Base-by-base conservation (phyloP, 495 filamentous ascomycete genomes). In the Extremus antarcticus region DNA sequence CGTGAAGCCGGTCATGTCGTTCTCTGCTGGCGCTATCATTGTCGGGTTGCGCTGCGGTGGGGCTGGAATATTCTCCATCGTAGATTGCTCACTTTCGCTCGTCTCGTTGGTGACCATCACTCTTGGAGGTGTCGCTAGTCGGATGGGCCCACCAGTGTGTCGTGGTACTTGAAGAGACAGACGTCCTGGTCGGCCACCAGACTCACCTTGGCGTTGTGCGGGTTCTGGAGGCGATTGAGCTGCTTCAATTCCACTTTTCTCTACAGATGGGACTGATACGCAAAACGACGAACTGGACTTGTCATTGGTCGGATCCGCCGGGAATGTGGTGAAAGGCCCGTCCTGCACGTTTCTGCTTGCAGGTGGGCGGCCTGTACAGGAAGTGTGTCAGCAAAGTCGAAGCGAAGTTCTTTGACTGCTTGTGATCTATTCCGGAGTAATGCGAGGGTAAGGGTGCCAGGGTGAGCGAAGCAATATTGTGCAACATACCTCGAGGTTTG, bases 291-390 rank as follows among this genome's bases (percentile, higher is more conserved):
- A 13, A 13, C 13, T 35, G 29, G 29, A 35, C 46, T 20, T 49
- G 25, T 65, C 70, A 43, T 62, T 68, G 53, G 68, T 71, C 13
- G 84, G 80, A 52, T 86, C 85, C 24, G 82, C 84, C 0, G 89
- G 88, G 58, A 95, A 95, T 0, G 90, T 90, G 8, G 85, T 89
- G 63, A 91, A 92, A 7, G 90, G 88, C 0, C 88, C 89, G 40
- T 88, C 84, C 2, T 73, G 77, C 15, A 84, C 74, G 16, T 78
- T 80, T 19, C 87, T 81, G 66, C 86, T 88, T 57, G 81, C 88
- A 2, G 91, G 90, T 51, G 92, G 92, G 55, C 92, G 73, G 10
- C 92, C 92, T 43, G 29, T 35, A 13, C 4, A 35, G 4, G 29
- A 35, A 7, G 29, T 7, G 29, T 35, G 29, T 35, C 7, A 35